Evolutionary conservation across 2,329 filamentous ascomycete genomes (phyloP), one percentile per base, ranked within the genome.

Genomic region (Colletotrichum camelliae): DNA sequence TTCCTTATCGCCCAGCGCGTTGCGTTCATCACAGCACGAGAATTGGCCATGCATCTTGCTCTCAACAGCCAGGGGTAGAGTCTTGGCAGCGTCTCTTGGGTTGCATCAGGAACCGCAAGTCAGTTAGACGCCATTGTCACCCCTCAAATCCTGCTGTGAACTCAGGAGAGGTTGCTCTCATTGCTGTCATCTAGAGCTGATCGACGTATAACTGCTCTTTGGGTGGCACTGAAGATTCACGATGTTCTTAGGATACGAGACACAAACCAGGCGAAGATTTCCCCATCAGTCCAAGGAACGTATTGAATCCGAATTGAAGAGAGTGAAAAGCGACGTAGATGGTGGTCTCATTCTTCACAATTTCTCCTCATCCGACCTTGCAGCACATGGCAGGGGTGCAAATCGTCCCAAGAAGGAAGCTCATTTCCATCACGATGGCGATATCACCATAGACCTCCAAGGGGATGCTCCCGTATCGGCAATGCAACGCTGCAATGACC

Each of bases 371-470:
- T 58, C 55, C 31, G 39, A 61, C 64, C 21, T 24, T 52, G 35
- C 31, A 55, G 37, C 13, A 18, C 48, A n/a, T 15, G 15, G 35
- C 29, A 31, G 33, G 43, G 43, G 43, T 21, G 16, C 60, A 66
- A 70, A 52, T 15, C 48, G 4, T 74, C 72, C 72, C 67, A 74
- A 74, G 67, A 61, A 71, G 72, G 72, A 71, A 74, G 72, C 72
- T 74, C 61, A 66, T 52, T 74, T 39, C 29, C n/a, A 31, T 37
- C 60, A 13, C 43, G 5, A 67, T 74, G 72, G 67, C 72, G 72
- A 71, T 71, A 74, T 74, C 72, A 24, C 72, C 60, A 61, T 39
- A 55, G 60, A 70, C 48, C 18, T 60, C 31, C 15, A 8, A 21
- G 60, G 18, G 29, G 31, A 55, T 65, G 58, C 12, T 57, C 16